phyloP scores from a whole-genome alignment of 139 green algal genomes.

The Chlamydomonas asymmetrica region DNA sequence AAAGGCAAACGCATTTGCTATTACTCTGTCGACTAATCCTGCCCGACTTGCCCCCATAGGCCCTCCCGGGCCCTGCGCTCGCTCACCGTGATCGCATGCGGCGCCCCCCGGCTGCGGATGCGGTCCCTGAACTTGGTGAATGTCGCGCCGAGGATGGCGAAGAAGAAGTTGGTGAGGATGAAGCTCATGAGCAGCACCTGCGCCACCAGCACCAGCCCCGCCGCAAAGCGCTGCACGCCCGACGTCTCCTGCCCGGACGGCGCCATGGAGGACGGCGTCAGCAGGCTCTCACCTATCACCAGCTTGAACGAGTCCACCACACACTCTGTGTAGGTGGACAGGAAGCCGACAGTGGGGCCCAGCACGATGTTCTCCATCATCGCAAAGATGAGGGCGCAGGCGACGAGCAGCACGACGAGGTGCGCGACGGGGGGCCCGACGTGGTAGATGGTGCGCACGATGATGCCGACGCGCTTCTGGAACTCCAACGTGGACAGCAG shows the following conservation, averaged over 20 bases:
- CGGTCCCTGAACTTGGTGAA: slow-evolving; percentile 18
- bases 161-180: slow-evolving; percentile 39
- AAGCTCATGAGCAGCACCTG: slow-evolving; percentile 32
- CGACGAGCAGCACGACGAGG: slow-evolving; percentile 20
- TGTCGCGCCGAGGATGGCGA: slow-evolving; percentile 15
- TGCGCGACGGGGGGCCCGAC: slow-evolving; percentile 25
- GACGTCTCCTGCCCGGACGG: background rate
- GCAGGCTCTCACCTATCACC: slow-evolving; percentile 3
- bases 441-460: slow-evolving; percentile 30
- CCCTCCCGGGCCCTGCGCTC: too few species aligned
- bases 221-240: background rate
- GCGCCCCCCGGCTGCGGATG: background rate
- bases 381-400: slow-evolving; percentile 5
- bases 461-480: slow-evolving; percentile 32
- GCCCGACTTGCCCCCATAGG: too few species aligned
- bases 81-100: too few species aligned
- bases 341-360: background rate
- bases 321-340: background rate
- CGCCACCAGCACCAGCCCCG: background rate
- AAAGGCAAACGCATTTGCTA: too few species aligned
- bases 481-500: slow-evolving; percentile 34
- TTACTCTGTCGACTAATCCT: too few species aligned
- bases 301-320: slow-evolving; percentile 24
- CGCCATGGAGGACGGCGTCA: background rate
- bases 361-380: slow-evolving; percentile 11